These are phyloP conservation scores for Spergularia marina DNA, from an alignment of 148 eudicot species.

Conservation along the genomic window DNA sequence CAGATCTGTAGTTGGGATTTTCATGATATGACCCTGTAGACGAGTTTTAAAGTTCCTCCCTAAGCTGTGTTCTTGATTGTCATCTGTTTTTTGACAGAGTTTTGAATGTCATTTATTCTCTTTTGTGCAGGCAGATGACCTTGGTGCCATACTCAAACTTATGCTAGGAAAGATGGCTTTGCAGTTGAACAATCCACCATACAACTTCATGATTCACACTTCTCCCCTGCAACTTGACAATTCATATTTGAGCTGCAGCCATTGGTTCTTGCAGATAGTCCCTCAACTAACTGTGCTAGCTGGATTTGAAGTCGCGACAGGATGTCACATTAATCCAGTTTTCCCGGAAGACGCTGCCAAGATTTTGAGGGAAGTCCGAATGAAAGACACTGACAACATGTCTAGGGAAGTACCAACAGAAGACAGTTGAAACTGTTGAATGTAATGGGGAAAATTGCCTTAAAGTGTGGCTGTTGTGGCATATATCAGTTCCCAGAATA, in stretches of 20 bases:
- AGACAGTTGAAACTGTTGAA: slow-evolving; percentile 18
- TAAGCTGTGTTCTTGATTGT: too few species aligned
- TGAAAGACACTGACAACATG: slow-evolving; percentile 17
- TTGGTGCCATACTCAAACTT: slow-evolving; percentile 76
- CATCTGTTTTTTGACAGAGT: too few species aligned
- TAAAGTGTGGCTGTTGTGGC: too few species aligned
- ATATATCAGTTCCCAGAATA: too few species aligned
- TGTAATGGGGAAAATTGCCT: slow-evolving; percentile 12
- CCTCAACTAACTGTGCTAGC: slow-evolving; percentile 70
- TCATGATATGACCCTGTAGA: too few species aligned
- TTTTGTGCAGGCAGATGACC: slow-evolving; percentile 74
- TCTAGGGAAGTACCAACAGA: slow-evolving; percentile 15
- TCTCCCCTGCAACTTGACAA: slow-evolving; percentile 51
- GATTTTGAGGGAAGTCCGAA: slow-evolving; percentile 55
- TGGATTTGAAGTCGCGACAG: slow-evolving; percentile 91
- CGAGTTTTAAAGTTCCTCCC: too few species aligned
- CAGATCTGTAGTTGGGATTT: too few species aligned
- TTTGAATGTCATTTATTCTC: background rate
- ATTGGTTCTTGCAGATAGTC: slow-evolving; percentile 91
- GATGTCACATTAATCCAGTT: slow-evolving; percentile 88
- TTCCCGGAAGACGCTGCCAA: slow-evolving; percentile 94
- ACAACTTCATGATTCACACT: slow-evolving; percentile 82
- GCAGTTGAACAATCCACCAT: slow-evolving; percentile 87
- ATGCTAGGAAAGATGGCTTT: slow-evolving; percentile 65
- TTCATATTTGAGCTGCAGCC: slow-evolving; percentile 49